Base-by-base conservation (phyloP, 2,329 filamentous ascomycete species). In the Aspergillus persii region DNA sequence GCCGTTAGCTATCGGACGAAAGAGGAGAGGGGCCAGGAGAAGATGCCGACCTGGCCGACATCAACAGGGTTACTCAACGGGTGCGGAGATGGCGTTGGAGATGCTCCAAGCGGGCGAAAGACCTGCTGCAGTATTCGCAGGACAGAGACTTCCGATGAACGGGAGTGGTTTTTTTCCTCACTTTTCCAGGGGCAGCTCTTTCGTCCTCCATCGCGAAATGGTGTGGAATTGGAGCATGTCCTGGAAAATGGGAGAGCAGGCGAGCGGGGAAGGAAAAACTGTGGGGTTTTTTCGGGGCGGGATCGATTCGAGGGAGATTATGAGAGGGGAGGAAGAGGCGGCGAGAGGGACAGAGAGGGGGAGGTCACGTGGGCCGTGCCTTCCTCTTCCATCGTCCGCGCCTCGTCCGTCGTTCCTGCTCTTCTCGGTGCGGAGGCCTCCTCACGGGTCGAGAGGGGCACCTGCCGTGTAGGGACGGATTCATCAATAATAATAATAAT, bases 31-130 rank as follows among this genome's bases (percentile, higher is more conserved):
- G 55, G 30, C 15, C 47, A n/a, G 36, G 53, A 46, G 30, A n/a
- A 29, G 53, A 36, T 29, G 27, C 12, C 48, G 50, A 36, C 52
- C 26, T 36, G 33, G 36, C 31, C 44, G 23, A 47, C 41, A 53
- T 58, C 60, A 23, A 23, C 18, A 71, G 72, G 71, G 72, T 71
- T 72, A 75, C 75, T 77, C 75, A 76, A 79, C 76, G 79, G 64
- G 79, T 81, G 73, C 79, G 77, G 73, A 80, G 78, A 76, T 81
- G 79, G 66, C 79, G 75, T 75, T 81, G 79, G 68, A 81, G 77
- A 73, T 81, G 79, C 70, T 81, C 79, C 62, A 81, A 67, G 53
- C 79, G 76, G 57, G 78, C 78, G 69, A 81, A 81, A 44, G 78
- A 75, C 62, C 79, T 70, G 65, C 76, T 78, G 69, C 78, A 81